Evolutionary conservation across 306 rosid species (phyloP).

Genomic region (Cucurbita argyrosperma): DNA sequence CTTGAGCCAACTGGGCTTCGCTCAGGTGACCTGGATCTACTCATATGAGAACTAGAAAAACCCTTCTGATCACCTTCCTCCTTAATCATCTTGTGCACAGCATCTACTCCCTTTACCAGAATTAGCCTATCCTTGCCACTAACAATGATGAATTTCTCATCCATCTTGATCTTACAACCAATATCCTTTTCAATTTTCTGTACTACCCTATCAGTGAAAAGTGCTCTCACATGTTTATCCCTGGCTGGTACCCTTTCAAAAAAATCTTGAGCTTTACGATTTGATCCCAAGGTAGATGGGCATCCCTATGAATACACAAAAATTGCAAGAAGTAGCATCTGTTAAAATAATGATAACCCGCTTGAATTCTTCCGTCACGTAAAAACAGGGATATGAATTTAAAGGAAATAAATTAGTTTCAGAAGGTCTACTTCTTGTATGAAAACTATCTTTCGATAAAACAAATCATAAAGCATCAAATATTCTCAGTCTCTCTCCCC

Average conservation of each 20-base stretch:
- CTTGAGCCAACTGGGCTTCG: conserved; percentile 59
- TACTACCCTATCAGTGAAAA: conserved; percentile 64
- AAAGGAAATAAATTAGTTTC: neutral
- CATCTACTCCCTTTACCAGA: conserved; percentile 82
- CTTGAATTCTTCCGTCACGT: neutral
- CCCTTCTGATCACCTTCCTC: conserved; percentile 69
- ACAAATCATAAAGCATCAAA: neutral
- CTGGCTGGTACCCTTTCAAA: conserved; percentile 93
- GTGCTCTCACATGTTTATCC: conserved; percentile 58
- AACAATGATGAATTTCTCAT: conserved; percentile 79
- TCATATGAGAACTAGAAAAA: conserved; percentile 47
- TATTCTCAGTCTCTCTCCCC: neutral
- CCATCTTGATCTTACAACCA: conserved; percentile 93
- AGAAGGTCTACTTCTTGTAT: neutral
- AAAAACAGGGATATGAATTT: neutral
- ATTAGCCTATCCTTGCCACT: conserved; percentile 84
- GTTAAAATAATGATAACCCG: conserved; percentile 6
- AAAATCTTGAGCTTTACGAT: conserved; percentile 89
- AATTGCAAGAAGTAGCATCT: conserved; percentile 2
- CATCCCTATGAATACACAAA: conserved; percentile 55
- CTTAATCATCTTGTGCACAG: conserved; percentile 70
- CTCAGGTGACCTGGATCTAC: conserved; percentile 82
- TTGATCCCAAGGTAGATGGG: conserved; percentile 94
- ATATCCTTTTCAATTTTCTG: conserved; percentile 72
- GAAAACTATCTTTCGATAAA: neutral